Evolutionary conservation across 768 basidiomycete genomes (phyloP).

Genomic region (Pleurotus tuoliensis): DNA sequence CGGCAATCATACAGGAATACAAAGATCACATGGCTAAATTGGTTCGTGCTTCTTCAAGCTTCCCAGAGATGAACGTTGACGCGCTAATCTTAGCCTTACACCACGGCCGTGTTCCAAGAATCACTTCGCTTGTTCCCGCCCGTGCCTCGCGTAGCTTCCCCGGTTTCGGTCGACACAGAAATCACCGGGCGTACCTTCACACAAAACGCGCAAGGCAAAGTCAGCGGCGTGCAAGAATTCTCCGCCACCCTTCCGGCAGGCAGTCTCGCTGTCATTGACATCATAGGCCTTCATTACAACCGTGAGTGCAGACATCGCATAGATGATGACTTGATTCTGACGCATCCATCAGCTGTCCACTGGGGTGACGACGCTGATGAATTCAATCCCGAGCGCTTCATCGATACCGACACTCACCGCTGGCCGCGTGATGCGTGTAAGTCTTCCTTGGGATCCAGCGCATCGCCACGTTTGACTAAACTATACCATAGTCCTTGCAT

Average conservation of each 20-base stretch:
- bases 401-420: constrained; percentile 43
- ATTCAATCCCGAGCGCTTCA: constrained; percentile 48
- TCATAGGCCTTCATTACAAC: constrained; percentile 40
- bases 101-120: constrained; percentile 39
- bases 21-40: constrained; percentile 33
- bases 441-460: constrained; percentile 6
- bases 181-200: constrained; percentile 30
- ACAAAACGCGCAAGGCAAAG: constrained; percentile 17
- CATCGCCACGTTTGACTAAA: not conserved
- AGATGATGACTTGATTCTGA: too few relatives aligned
- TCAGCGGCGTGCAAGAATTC: constrained; percentile 23
- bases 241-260: constrained; percentile 34
- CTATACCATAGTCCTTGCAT: constrained; percentile 29
- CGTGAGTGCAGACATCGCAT: constrained; percentile 24
- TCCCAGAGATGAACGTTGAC: too few relatives aligned
- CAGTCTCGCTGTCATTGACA: constrained; percentile 34
- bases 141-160: constrained; percentile 30
- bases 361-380: constrained; percentile 45
- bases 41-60: constrained; percentile 19
- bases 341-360: constrained; percentile 30
- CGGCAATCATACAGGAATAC: constrained; percentile 27
- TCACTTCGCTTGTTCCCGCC: constrained; percentile 39
- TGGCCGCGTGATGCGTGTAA: constrained; percentile 53
- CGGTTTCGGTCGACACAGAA: constrained; percentile 28
- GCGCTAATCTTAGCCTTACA: constrained; percentile 32